phyloP scores from a whole-genome alignment of 2,329 filamentous ascomycete species.

The Dothideomycetes sp. region DNA sequence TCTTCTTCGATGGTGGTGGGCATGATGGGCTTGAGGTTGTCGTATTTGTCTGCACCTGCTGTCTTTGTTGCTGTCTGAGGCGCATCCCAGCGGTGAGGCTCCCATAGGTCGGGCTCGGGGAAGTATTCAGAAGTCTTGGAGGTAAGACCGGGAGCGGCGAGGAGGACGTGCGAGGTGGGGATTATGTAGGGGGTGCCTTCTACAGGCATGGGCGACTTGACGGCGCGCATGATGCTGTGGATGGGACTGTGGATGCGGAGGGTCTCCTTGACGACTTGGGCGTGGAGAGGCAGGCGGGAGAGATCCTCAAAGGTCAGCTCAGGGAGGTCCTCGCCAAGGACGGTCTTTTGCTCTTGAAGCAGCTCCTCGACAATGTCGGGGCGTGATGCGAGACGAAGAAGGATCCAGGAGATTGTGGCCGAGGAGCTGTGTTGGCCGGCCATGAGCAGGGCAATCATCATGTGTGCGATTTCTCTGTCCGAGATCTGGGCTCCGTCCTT shows the following conservation, averaged over 20 bases:
- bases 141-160: conserved; percentile 76
- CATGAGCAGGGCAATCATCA: conserved; percentile 92
- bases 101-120: conserved; percentile 71
- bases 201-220: conserved; percentile 77
- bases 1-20: conserved; percentile 35
- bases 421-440: conserved; percentile 84
- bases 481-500: conserved; percentile 72
- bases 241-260: conserved; percentile 86
- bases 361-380: conserved; percentile 72
- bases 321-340: conserved; percentile 64
- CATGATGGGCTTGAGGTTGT: conserved; percentile 18
- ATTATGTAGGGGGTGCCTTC: conserved; percentile 75
- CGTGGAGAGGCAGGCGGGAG: conserved; percentile 67
- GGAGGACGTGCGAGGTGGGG: conserved; percentile 67
- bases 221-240: conserved; percentile 87
- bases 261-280: conserved; percentile 81
- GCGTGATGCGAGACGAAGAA: conserved; percentile 66
- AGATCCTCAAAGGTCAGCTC: conserved; percentile 68
- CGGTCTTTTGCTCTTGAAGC: conserved; percentile 66
- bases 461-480: conserved; percentile 76
- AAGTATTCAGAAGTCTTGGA: conserved; percentile 64
- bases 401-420: conserved; percentile 74
- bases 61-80: conserved; percentile 38
- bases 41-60: conserved; percentile 30
- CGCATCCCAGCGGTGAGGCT: conserved; percentile 82